Evolutionary conservation across 192 early-diverging fungal genomes (phyloP).

Genomic region (Coemansia umbellata): DNA sequence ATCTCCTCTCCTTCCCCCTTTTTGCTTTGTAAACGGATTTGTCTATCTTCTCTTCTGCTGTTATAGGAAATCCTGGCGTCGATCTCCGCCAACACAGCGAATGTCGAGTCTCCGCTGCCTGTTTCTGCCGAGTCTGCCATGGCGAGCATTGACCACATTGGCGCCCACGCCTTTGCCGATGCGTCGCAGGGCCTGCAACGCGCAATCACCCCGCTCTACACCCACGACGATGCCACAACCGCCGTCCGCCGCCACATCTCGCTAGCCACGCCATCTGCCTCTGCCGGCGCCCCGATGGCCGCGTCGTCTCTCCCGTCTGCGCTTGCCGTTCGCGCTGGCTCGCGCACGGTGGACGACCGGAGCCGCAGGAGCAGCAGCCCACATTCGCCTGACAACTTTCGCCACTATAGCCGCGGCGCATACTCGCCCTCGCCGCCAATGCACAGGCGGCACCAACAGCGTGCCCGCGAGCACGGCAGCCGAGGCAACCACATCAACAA

Average conservation of each 20-base stretch:
- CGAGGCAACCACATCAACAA: too few species aligned
- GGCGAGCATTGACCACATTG: not conserved
- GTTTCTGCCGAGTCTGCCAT: too few species aligned
- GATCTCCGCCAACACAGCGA: constrained; percentile 7
- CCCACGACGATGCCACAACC: constrained; percentile 27
- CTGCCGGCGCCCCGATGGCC: not conserved
- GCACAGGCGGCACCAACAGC: not conserved
- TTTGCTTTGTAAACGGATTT: too few species aligned
- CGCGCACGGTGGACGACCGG: constrained; percentile 3
- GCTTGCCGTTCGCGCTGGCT: not conserved
- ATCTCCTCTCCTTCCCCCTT: too few species aligned
- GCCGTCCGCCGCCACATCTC: not conserved
- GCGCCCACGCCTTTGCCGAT: not conserved
- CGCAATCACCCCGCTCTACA: constrained; percentile 49
- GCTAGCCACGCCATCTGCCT: not conserved
- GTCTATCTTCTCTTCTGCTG: too few species aligned
- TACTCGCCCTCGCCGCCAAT: constrained; percentile 23
- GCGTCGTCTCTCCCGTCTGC: not conserved
- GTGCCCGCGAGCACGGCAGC: too few species aligned
- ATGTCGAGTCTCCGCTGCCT: not conserved
- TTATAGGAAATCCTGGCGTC: constrained; percentile 30
- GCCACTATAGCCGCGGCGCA: constrained; percentile 10
- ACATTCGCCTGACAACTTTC: constrained; percentile 12
- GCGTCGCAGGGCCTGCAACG: constrained; percentile 11
- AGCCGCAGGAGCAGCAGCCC: constrained; percentile 40